Evolutionary conservation across 345 rosid species (phyloP), one percentile per base, ranked within the genome.

Genomic region (Mallotus nudiflorus): DNA sequence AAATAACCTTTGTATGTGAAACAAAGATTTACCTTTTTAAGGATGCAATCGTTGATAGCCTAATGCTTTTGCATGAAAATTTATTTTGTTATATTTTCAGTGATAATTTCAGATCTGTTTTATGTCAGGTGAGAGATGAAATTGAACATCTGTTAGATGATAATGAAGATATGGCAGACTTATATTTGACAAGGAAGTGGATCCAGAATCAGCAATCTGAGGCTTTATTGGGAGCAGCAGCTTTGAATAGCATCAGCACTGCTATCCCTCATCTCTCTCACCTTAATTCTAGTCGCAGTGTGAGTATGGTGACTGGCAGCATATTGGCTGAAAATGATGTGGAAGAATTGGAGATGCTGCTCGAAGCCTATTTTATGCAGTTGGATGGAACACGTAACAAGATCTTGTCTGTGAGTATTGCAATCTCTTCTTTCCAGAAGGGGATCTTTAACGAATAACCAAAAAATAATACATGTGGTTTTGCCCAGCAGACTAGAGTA

Each of bases 351-450:
- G 98, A 94, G 76, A 93, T 89, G 98, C 76, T 93, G 78, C 85
- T 93, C 37, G 97, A 93, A 75, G 96, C 98, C 50, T 93, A 93
- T 77, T 93, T 93, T 69, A 87, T 91, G 96, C 97, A 93, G 82
- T 85, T 91, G 52, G 98, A 91, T 67, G 98, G 97, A 74, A 93
- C 89, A 67, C 86, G 94, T 29, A 93, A 91, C 87, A 93, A 88
- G 81, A 93, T 93, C 66, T 85, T 93, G 61, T 89, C 97, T 50
- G 96, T 88, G 76, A 86, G 93, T 83, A 28, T 52, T n/a, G n/a
- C n/a, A n/a, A n/a, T n/a, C n/a, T n/a, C n/a, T n/a, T n/a, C n/a
- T n/a, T n/a, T n/a, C n/a, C n/a, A n/a, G n/a, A n/a, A n/a, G n/a
- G n/a, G n/a, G n/a, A n/a, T n/a, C n/a, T n/a, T n/a, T n/a, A n/a